phyloP scores from a whole-genome alignment of 2,329 filamentous ascomycete genomes.

The Colletotrichum spinosum region DNA sequence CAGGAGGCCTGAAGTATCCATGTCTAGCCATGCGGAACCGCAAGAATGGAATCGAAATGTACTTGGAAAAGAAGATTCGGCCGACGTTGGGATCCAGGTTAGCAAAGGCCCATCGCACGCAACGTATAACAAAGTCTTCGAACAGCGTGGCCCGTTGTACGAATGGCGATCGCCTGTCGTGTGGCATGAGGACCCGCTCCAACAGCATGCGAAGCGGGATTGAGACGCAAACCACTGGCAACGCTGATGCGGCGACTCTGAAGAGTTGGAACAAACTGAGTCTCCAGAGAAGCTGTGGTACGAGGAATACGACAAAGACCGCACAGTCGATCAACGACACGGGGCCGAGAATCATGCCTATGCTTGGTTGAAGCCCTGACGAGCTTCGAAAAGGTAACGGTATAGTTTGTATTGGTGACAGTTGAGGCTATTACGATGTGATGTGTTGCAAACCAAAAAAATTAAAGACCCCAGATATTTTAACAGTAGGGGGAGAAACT shows the following conservation, averaged over 20 bases:
- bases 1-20: constrained; percentile 71
- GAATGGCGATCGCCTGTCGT: constrained; percentile 60
- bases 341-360: constrained; percentile 76
- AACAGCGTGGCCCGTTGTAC: constrained; percentile 78
- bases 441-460: background rate
- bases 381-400: background rate
- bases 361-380: background rate
- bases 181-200: constrained; percentile 64
- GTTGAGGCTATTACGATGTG: constrained; percentile 7
- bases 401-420: background rate
- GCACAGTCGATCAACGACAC: constrained; percentile 82
- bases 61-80: constrained; percentile 81
- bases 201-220: constrained; percentile 69
- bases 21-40: constrained; percentile 81
- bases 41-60: constrained; percentile 79
- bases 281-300: constrained; percentile 77
- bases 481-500: background rate
- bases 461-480: too few species aligned
- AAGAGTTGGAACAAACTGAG: constrained; percentile 72
- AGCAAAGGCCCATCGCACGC: constrained; percentile 82
- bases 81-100: constrained; percentile 76
- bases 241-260: constrained; percentile 66
- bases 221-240: constrained; percentile 76
- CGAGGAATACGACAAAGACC: constrained; percentile 77
- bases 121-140: constrained; percentile 81